Conservation (phyloP, 352 stramenopile genomes). For the Phytophthora pinifolia region DNA sequence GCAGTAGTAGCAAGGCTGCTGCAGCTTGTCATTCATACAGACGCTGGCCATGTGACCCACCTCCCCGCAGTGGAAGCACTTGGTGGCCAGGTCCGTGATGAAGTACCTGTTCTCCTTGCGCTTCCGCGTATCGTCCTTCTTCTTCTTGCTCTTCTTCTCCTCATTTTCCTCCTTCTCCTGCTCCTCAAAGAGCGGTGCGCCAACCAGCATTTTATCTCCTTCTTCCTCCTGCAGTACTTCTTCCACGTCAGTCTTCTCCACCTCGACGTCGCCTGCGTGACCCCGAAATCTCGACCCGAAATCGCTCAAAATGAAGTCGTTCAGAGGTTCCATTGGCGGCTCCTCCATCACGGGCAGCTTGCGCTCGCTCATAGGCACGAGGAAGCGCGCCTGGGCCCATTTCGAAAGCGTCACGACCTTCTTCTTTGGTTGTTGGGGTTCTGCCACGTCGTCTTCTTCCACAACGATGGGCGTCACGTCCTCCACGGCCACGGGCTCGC, state of each 20-base stretch:
- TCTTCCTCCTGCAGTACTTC: slow-evolving; percentile 23
- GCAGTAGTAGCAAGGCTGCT: slow-evolving; percentile 81
- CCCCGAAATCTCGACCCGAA: slow-evolving; percentile 76
- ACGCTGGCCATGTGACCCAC: slow-evolving; percentile 76
- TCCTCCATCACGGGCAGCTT: slow-evolving; percentile 58
- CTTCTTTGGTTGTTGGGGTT: slow-evolving; percentile 1
- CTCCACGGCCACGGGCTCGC: slow-evolving; percentile 40
- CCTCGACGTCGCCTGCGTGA: slow-evolving; percentile 39
- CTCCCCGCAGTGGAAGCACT: slow-evolving; percentile 85
- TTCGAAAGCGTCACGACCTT: slow-evolving; percentile 57
- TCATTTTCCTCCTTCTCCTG: slow-evolving; percentile 11
- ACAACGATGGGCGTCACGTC: slow-evolving; percentile 21
- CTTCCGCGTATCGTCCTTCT: slow-evolving; percentile 34
- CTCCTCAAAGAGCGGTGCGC: slow-evolving; percentile 47
- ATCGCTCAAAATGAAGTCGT: slow-evolving; percentile 83
- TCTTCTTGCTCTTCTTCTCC: slow-evolving; percentile 32
- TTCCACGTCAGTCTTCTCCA: slow-evolving; percentile 50
- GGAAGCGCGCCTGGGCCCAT: slow-evolving; percentile 72
- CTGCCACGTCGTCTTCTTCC: slow-evolving; percentile 18
- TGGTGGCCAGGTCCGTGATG: slow-evolving; percentile 76
- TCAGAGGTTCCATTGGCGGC: slow-evolving; percentile 71
- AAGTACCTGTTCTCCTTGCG: slow-evolving; percentile 80
- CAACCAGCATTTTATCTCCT: slow-evolving; percentile 40
- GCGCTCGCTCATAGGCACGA: slow-evolving; percentile 56
- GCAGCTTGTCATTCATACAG: slow-evolving; percentile 74